Conservation (phyloP, 805 yeast genomes). For the Wickerhamiella allomyrinae region DNA sequence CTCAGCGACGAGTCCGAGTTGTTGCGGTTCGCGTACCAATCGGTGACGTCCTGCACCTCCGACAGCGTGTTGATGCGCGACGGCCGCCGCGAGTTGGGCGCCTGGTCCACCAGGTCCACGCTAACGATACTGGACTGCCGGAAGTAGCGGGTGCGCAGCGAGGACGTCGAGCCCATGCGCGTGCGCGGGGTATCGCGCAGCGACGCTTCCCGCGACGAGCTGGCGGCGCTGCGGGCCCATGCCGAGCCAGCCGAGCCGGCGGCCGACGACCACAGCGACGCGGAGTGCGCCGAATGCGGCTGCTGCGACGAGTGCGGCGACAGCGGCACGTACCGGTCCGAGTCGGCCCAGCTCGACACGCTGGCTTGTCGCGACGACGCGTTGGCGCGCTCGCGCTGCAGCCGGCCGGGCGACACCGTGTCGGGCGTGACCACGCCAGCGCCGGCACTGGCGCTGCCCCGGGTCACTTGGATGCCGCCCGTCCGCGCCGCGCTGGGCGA, state of each 20-base stretch:
- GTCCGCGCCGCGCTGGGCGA: background rate
- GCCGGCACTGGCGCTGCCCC: background rate
- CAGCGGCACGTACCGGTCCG: background rate
- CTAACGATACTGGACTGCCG: conserved; percentile 18
- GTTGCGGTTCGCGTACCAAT: conserved; percentile 11
- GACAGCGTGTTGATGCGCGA: conserved; percentile 14
- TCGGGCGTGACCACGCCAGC: background rate
- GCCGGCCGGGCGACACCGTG: background rate
- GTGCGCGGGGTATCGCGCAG: conserved; percentile 3
- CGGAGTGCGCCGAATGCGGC: background rate
- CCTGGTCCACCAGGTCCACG: conserved; percentile 16
- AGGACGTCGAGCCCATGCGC: conserved; percentile 6
- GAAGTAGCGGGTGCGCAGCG: conserved; percentile 13
- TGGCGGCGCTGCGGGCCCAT: background rate
- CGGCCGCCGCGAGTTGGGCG: conserved; percentile 6
- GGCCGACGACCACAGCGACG: no score
- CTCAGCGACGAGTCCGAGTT: conserved; percentile 13
- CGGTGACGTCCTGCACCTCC: conserved; percentile 9
- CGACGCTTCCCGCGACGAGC: conserved; percentile 4
- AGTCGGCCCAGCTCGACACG: background rate
- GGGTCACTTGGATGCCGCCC: no score
- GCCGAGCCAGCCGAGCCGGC: background rate
- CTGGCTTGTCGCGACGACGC: background rate
- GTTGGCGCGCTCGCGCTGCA: background rate
- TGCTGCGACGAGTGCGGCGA: background rate